Percentiles rank a stretch among this genome's conserved stretches.
Conservation (phyloP, 176 grass and related monocot species). For the Pharus latifolius region DNA sequence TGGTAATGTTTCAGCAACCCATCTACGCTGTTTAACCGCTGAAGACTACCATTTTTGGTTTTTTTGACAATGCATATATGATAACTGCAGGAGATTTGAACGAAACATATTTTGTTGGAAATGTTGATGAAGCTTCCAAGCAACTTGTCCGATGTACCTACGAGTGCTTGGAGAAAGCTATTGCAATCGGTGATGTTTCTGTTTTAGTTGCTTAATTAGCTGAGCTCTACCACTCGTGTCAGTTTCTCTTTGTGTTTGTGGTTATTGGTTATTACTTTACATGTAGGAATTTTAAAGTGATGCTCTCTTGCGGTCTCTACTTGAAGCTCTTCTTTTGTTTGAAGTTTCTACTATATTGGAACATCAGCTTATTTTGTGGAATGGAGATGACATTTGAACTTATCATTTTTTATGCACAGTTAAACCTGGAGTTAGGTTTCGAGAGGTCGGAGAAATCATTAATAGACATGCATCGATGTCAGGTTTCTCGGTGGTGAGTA, state of each 20-base stretch:
- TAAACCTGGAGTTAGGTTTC: constrained; percentile 95
- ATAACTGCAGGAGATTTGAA: constrained; percentile 83
- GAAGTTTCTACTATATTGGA: constrained; percentile 6
- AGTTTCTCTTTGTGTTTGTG: neutral
- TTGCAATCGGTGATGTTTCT: constrained; percentile 68
- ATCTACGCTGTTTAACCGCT: constrained; percentile 6
- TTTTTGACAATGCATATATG: neutral
- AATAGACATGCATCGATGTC: constrained; percentile 85
- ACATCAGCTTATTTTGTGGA: neutral
- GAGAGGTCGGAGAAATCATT: constrained; percentile 91
- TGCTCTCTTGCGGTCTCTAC: no score
- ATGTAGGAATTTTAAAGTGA: no score
- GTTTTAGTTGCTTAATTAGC: constrained; percentile 3
- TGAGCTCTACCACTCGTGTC: neutral
- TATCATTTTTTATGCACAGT: constrained; percentile 32
- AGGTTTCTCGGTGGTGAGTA: constrained; percentile 86
- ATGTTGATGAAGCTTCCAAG: constrained; percentile 88
- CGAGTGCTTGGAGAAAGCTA: constrained; percentile 98
- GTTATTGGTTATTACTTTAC: no score
- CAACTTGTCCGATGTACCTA: constrained; percentile 86
- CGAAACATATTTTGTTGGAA: constrained; percentile 98
- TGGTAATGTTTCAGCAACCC: constrained; percentile 45
- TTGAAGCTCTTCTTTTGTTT: neutral
- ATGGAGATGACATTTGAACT: constrained; percentile 14
- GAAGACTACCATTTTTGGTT: neutral